Evolutionary conservation across 78 protist species (phyloP).

Genomic region (Emiliania huxleyi): DNA sequence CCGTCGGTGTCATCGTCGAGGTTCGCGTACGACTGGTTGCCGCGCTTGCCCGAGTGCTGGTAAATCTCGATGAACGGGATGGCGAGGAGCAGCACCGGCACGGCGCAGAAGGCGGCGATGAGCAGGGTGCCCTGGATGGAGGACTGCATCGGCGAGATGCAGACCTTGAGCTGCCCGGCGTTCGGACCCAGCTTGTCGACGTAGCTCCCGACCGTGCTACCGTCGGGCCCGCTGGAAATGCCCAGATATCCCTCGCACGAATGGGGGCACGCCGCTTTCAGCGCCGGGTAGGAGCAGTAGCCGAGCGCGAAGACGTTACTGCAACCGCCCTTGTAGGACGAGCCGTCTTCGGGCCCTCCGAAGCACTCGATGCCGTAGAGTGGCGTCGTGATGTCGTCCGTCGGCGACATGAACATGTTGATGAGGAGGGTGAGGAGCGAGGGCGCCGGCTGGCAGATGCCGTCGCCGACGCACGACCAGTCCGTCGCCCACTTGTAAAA

Average conservation of each 20-base stretch:
- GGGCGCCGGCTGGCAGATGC: conserved; percentile 43
- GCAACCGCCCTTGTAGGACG: not conserved
- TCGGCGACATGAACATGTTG: conserved; percentile 79
- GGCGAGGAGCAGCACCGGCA: conserved; percentile 85
- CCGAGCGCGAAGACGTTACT: not conserved
- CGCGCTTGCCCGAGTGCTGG: not conserved
- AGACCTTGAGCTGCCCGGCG: not conserved
- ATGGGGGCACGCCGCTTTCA: not conserved
- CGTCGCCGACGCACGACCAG: conserved; percentile 17
- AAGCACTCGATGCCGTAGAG: conserved; percentile 12
- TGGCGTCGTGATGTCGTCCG: conserved; percentile 13
- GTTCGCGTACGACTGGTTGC: not conserved
- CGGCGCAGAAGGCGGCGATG: conserved; percentile 72
- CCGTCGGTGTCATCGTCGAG: not conserved
- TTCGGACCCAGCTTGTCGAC: not conserved
- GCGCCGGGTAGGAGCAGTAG: not conserved
- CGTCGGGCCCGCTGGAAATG: not conserved
- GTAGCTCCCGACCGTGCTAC: not conserved
- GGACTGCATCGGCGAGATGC: not conserved
- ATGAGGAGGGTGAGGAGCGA: conserved; percentile 71
- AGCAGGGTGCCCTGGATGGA: conserved; percentile 68
- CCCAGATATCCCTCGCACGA: too few relatives aligned
- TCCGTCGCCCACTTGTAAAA: conserved; percentile 78
- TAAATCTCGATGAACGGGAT: conserved; percentile 74
- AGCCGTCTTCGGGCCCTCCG: not conserved